phyloP scores from a whole-genome alignment of 306 rosid species.

The Castanopsis chinensis region DNA sequence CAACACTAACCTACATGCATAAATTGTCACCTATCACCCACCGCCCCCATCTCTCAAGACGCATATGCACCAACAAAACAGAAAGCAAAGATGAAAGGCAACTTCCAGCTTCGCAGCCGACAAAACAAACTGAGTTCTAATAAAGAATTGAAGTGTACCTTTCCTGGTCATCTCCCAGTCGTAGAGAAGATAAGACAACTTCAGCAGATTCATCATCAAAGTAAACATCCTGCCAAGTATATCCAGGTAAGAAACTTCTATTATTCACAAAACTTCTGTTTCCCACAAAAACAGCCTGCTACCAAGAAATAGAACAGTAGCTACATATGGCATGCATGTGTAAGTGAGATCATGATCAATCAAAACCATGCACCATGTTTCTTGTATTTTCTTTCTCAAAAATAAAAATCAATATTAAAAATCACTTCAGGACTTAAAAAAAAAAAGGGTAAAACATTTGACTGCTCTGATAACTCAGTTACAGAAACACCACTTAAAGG shows the following conservation, averaged over 20 bases:
- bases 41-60: not conserved
- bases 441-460: not conserved
- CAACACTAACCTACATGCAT: not conserved
- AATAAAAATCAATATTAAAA: not conserved
- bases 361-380: not conserved
- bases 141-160: conserved; percentile 44
- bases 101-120: too few relatives aligned
- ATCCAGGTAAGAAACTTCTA: conserved; percentile 16
- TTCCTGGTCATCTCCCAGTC: conserved; percentile 96
- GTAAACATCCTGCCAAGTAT: conserved; percentile 75
- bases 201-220: conserved; percentile 99
- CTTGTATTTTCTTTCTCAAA: not conserved
- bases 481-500: not conserved
- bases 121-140: not conserved
- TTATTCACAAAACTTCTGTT: conserved; percentile 8
- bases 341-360: not conserved
- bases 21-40: not conserved
- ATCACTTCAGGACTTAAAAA: too few relatives aligned
- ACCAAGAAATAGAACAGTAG: not conserved
- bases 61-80: not conserved
- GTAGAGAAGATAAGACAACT: conserved; percentile 92
- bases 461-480: not conserved
- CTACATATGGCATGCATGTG: not conserved
- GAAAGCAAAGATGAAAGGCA: not conserved
- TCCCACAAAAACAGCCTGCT: not conserved